Conservation (phyloP, 2,329 filamentous ascomycete species). For the Beauveria sp. region DNA sequence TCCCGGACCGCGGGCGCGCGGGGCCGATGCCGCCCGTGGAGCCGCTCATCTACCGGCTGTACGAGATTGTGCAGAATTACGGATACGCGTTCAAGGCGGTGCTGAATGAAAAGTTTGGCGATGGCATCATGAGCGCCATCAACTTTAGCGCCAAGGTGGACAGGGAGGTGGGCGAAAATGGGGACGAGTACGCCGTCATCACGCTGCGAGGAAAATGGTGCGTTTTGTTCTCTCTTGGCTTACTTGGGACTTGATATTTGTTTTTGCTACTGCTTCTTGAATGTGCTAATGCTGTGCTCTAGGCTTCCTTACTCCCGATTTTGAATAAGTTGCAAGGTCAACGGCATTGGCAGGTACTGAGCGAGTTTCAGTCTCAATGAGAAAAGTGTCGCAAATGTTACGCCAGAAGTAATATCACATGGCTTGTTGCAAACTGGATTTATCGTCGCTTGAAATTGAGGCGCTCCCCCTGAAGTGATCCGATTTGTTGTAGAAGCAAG, state of each 20-base stretch:
- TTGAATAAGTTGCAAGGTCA: not conserved
- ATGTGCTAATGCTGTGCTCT: not conserved
- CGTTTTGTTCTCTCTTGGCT: not conserved
- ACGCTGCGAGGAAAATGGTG: not conserved
- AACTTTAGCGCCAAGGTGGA: conserved; percentile 85
- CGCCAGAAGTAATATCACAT: too few relatives aligned
- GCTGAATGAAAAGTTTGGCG: conserved; percentile 88
- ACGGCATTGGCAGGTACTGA: not conserved
- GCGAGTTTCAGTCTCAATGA: not conserved
- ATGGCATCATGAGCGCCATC: conserved; percentile 96
- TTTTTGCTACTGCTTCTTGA: too few relatives aligned
- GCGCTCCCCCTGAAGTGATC: too few relatives aligned
- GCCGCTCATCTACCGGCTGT: conserved; percentile 70
- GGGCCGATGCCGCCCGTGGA: conserved; percentile 31
- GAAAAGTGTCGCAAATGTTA: too few relatives aligned
- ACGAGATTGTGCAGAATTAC: conserved; percentile 95
- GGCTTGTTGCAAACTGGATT: too few relatives aligned
- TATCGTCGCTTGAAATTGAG: too few relatives aligned
- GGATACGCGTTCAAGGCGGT: conserved; percentile 94
- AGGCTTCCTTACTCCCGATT: not conserved
- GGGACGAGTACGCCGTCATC: not conserved
- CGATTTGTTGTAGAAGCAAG: too few relatives aligned
- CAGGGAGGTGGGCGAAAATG: conserved; percentile 75
- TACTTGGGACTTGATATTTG: too few relatives aligned
- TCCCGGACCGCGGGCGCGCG: conserved; percentile 68